Base-by-base conservation (phyloP, 1,139 yeast species). In the Wickerhamiella infanticola region DNA sequence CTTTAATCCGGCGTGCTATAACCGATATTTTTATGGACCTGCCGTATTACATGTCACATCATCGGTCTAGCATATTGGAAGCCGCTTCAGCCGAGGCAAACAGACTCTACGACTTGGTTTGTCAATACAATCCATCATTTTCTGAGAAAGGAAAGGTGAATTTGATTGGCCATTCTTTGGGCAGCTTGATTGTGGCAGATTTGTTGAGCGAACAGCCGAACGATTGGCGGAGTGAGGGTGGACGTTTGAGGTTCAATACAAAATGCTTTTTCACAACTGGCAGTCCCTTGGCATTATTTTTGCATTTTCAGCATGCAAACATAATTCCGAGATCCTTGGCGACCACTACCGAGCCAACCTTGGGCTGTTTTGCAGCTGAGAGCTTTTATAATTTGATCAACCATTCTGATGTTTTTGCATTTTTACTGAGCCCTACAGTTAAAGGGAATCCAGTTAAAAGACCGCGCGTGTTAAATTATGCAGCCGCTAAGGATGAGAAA, bases 11-110 rank as follows among this genome's bases (percentile, higher is more conserved):
- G 49, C 77, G 79, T 50, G 62, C 88, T 3, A 68, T 90, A 11
- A 94, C 94, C 1, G 95, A 90, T 56, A 94, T 88, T 2, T 74
- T 84, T 33, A 68, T 90, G 49, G 98, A 90, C 61, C 75, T 90
- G 9, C 73, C 94, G 40, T 86, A 82, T 62, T 86, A 85, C 58
- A 94, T 90, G 64, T 82, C 88, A 3, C 69, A 66, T 39, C 84
- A 83, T 59, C 69, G 78, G 51, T 63, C 73, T 11, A 73, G 74
- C 51, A 81, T 90, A 25, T 63, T 82, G 40, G 64, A 68, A 6
- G 79, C 78, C 5, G 95, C 88, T 0, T 74, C 76, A 1, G 58
- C 60, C 3, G 90, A 84, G 55, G 73, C 90, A 26, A 90, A 90
- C 61, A 59, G 77, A 2, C 75, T 83, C 0, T 84, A 80, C 60